Evolutionary conservation across 441 rosid genomes (phyloP), one percentile per base, ranked within the genome.

Genomic region (Erodium moschatum): DNA sequence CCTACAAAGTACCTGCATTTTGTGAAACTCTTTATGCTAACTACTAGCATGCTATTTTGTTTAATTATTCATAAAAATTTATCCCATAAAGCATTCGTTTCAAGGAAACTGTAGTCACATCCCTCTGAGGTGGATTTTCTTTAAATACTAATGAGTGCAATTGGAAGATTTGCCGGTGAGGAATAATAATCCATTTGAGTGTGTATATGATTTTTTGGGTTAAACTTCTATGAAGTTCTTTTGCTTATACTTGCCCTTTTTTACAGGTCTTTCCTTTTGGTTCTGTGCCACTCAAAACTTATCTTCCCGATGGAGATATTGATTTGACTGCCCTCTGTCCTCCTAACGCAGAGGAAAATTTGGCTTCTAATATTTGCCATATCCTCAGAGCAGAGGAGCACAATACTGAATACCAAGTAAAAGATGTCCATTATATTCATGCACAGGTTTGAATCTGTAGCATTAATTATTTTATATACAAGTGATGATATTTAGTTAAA

Each of bases 221-320:
- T 52, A 27, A 62, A 19, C 21, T 73, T 64, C 71, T 46, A 42
- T 69, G 38, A 33, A 33, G 29, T 68, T 71, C 40, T 67, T 74
- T 64, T 70, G 31, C 69, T 12, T 73, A 65, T 68, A 56, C 29
- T 15, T 74, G 69, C 56, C 58, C 67, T 74, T 72, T 33, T 76
- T 68, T 73, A 35, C 77, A 94, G 99, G 91, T 88, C 65, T 84
- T 86, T 77, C 81, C 94, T 64, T 90, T 87, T 85, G 99, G 99
- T 62, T 94, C 97, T 0, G 94, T 91, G 67, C 97, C 97, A 24
- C 67, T 94, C 66, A 91, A 88, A 83, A 85, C 97, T 4, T 94
- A 89, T 81, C 94, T 94, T 65, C 97, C 97, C 52, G 97, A 94
- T 71, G 99, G 99, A 72, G 99, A 91, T 77, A 88, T 94, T 64